A percentile compares a stretch with the other conserved stretches of the same genome.
Evolutionary conservation across 164 flowering plant species (phyloP).

Genomic region (Magnolia officinalis): DNA sequence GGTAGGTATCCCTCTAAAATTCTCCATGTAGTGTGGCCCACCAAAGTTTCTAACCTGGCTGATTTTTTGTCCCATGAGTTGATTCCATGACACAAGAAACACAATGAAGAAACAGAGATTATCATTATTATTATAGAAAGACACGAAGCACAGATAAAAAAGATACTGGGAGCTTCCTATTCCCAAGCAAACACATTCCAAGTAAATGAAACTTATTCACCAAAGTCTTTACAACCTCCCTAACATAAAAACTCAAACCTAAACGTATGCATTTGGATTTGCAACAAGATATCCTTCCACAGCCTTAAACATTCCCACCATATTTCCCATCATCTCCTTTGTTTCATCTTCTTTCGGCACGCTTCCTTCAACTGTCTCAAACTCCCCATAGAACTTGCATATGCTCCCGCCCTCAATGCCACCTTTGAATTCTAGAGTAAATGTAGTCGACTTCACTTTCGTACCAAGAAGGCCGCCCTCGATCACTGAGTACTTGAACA

Average conservation of each 20-base stretch:
- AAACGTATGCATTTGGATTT: slow-evolving; percentile 5
- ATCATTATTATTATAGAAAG: no score
- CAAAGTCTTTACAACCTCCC: neutral
- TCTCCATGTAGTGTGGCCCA: no score
- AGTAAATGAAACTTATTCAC: no score
- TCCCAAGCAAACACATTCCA: no score
- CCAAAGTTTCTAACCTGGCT: no score
- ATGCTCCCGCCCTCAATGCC: slow-evolving; percentile 1
- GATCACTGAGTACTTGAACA: neutral
- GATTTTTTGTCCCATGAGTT: no score
- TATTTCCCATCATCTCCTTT: neutral
- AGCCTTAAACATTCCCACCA: slow-evolving; percentile 3
- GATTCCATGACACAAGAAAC: no score
- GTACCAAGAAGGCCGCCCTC: slow-evolving; percentile 7
- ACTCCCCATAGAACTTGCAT: neutral
- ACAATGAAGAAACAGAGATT: no score
- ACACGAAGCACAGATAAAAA: no score
- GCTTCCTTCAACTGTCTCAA: slow-evolving; percentile 1
- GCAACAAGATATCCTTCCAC: neutral
- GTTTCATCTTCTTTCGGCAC: neutral
- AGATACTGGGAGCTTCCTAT: no score
- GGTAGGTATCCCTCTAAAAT: no score
- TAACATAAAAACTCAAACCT: neutral
- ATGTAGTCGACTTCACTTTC: slow-evolving; percentile 1
- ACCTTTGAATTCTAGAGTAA: slow-evolving; percentile 1